Percentiles rank a stretch among this genome's conserved stretches.
phyloP scores from a whole-genome alignment of 2,329 filamentous ascomycete genomes.

The Alternaria consortialis region DNA sequence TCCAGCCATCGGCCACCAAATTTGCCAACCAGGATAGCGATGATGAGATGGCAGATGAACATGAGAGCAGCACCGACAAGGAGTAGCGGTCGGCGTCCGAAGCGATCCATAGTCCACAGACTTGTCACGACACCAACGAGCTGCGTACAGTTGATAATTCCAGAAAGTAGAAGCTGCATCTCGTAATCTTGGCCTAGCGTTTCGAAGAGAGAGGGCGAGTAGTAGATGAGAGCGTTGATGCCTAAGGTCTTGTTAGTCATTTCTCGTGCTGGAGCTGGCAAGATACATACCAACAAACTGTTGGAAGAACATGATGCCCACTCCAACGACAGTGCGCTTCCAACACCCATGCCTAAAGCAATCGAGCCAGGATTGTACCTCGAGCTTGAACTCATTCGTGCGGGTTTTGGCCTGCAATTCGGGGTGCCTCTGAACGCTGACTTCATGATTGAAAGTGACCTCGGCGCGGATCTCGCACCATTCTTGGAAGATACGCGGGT shows the following conservation, averaged over 20 bases:
- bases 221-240: slow-evolving; percentile 63
- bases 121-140: slow-evolving; percentile 53
- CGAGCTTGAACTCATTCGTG: slow-evolving; percentile 54
- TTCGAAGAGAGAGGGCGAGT: slow-evolving; percentile 68
- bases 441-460: slow-evolving; percentile 61
- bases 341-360: slow-evolving; percentile 58
- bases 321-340: slow-evolving; percentile 53
- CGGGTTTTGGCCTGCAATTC: slow-evolving; percentile 38
- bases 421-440: slow-evolving; percentile 52
- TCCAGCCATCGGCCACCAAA: slow-evolving; percentile 62
- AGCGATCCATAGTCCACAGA: slow-evolving; percentile 56
- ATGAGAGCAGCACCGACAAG: slow-evolving; percentile 58
- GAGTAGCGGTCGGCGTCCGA: slow-evolving; percentile 53
- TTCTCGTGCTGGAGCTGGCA: background rate
- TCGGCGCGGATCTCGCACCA: slow-evolving; percentile 64
- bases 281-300: slow-evolving; percentile 50
- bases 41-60: slow-evolving; percentile 62
- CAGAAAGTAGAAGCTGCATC: slow-evolving; percentile 68
- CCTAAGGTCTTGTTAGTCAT: slow-evolving; percentile 5
- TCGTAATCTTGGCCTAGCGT: slow-evolving; percentile 66
- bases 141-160: slow-evolving; percentile 66
- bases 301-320: slow-evolving; percentile 57
- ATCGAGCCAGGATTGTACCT: slow-evolving; percentile 58
- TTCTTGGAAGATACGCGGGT: slow-evolving; percentile 62
- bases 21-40: slow-evolving; percentile 64